Evolutionary conservation across 305 asterid species (phyloP), one percentile per base, ranked within the genome.

Genomic region (Euphrasia arctica): DNA sequence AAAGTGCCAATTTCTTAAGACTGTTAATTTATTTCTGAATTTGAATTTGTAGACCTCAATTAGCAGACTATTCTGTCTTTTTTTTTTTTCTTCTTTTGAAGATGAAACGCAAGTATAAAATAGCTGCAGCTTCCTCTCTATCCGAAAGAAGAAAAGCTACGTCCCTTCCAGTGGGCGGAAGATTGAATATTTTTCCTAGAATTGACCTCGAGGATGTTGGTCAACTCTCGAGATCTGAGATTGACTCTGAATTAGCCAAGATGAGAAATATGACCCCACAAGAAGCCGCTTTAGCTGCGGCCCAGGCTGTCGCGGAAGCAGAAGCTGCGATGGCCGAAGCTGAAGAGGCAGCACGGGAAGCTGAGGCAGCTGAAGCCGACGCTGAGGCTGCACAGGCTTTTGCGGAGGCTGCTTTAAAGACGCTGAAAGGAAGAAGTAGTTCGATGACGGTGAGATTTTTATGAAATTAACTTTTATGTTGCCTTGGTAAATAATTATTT

Each of bases 261-360:
- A 86, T 88, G 90, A 88, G 85, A 78, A 81, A 70, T 66, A 88
- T 86, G 97, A 90, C 86, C 60, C 84, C 87, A 18, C 78, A 84
- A 78, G 99, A 93, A 79, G 99, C 96, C 27, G 95, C 97, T 8
- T 88, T 85, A 9, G 95, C 94, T 70, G 99, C 99, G 6, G 97
- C 97, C 62, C 90, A 79, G 79, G 97, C 99, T 39, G 97, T 93
- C 62, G 95, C 95, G 41, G 99, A 93, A 76, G 99, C 99, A 54
- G 98, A 93, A 80, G 94, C 94, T 71, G 98, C 98, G 29, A 83
- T 93, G 77, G 97, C 94, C 51, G 98, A 93, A 72, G 98, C 98
- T 70, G 98, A 84, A 80, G 96, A 87, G 83, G 97, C 98, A 9
- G 96, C 89, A 28, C 86, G 82, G 62, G 98, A 86, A 70, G 97